phyloP scores from a whole-genome alignment of 2,329 filamentous ascomycete species.

The Hymenoscyphus salicellus region DNA sequence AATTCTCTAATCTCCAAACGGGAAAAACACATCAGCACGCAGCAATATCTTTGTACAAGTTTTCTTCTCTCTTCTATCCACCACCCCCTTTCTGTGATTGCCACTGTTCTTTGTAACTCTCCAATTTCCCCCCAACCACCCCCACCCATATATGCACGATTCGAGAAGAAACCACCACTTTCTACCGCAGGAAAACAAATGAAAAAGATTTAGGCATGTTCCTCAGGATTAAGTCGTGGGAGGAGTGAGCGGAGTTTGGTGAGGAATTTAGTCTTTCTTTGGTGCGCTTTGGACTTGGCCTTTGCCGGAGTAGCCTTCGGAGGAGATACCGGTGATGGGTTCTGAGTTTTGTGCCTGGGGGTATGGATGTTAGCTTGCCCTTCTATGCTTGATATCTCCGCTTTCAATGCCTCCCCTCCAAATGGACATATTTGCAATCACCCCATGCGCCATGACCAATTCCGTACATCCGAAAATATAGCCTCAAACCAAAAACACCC shows the following conservation, averaged over 20 bases:
- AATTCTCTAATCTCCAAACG: slow-evolving; percentile 14
- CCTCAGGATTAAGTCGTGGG: not conserved
- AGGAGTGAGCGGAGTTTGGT: not conserved
- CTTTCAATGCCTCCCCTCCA: not conserved
- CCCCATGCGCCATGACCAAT: not conserved
- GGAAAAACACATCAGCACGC: slow-evolving; percentile 7
- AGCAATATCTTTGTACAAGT: slow-evolving; percentile 23
- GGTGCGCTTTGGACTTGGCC: slow-evolving; percentile 65
- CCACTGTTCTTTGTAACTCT: slow-evolving; percentile 1
- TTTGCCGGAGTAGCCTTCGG: slow-evolving; percentile 73
- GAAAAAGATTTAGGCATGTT: slow-evolving; percentile 5
- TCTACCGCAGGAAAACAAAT: slow-evolving; percentile 10
- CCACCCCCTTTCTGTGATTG: not conserved
- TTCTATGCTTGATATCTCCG: not conserved
- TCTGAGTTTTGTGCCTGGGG: slow-evolving; percentile 76
- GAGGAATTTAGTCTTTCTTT: slow-evolving; percentile 30
- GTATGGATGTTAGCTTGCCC: slow-evolving; percentile 15
- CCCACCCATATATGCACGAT: slow-evolving; percentile 11
- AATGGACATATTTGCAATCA: not conserved
- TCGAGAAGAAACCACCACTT: not conserved
- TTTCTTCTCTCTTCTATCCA: slow-evolving; percentile 4
- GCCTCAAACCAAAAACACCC: not conserved
- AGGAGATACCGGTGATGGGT: slow-evolving; percentile 79
- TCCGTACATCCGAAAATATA: not conserved
- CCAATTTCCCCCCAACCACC: not conserved